Percentiles rank a stretch among this genome's conserved stretches.
phyloP scores from a whole-genome alignment of 768 basidiomycete species.

The Suillus subaureus region DNA sequence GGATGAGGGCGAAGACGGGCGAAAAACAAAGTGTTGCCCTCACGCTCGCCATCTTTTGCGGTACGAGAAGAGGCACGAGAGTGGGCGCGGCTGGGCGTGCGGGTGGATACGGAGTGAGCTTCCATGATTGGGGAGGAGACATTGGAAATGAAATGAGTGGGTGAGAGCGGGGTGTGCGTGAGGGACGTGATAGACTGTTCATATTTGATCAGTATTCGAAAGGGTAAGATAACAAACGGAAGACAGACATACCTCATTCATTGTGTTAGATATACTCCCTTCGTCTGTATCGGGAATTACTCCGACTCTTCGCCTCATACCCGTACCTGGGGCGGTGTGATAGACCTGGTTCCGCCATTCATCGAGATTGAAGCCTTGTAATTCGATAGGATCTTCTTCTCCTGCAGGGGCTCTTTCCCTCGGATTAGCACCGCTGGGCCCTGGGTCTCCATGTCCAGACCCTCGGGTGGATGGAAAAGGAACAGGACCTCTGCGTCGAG shows the following conservation, averaged over 20 bases:
- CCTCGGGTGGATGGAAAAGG: conserved; percentile 21
- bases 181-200: conserved; percentile 47
- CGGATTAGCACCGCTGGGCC: conserved; percentile 16
- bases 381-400: conserved; percentile 40
- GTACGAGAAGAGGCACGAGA: not conserved
- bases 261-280: conserved; percentile 23
- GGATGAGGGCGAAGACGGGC: conserved; percentile 4
- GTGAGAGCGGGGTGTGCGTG: conserved; percentile 49
- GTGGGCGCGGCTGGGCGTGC: conserved; percentile 18
- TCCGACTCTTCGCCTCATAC: not conserved
- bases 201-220: not conserved
- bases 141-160: conserved; percentile 51
- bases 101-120: conserved; percentile 1
- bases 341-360: conserved; percentile 54
- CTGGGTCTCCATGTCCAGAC: conserved; percentile 8
- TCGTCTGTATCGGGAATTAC: conserved; percentile 17
- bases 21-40: conserved; percentile 3
- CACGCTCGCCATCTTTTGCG: conserved; percentile 17
- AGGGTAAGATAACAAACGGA: conserved; percentile 4
- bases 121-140: conserved; percentile 29
- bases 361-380: conserved; percentile 56
- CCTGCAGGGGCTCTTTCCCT: conserved; percentile 21
- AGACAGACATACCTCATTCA: conserved; percentile 49
- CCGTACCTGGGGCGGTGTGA: conserved; percentile 16
- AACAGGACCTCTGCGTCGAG: conserved; percentile 25